Evolutionary conservation across 83 land plant species (phyloP).

Genomic region (Picea engelmannii): DNA sequence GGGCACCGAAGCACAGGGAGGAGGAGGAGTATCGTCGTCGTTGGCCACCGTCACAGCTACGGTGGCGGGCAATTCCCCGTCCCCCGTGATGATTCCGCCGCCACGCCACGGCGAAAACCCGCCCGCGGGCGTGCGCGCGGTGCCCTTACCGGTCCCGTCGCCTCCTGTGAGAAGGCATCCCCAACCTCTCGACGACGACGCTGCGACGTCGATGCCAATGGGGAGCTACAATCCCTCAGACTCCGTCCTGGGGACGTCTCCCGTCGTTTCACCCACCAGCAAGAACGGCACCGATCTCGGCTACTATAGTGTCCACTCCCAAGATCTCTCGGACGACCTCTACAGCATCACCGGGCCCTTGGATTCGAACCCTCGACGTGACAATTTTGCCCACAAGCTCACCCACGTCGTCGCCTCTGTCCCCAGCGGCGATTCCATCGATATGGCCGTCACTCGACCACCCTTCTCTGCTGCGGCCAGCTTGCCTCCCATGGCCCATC

Average conservation of each 20-base stretch:
- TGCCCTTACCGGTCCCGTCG: slow-evolving; percentile 40
- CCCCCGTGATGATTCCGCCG: slow-evolving; percentile 80
- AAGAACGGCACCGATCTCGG: slow-evolving; percentile 20
- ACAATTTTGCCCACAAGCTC: slow-evolving; percentile 11
- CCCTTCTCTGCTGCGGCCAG: too few species aligned
- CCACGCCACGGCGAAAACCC: slow-evolving; percentile 43
- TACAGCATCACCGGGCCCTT: background rate
- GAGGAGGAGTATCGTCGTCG: background rate
- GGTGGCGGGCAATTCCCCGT: slow-evolving; percentile 8
- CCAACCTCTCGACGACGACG: slow-evolving; percentile 1
- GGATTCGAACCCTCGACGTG: slow-evolving; percentile 8
- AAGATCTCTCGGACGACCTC: slow-evolving; percentile 24
- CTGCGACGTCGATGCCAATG: slow-evolving; percentile 19
- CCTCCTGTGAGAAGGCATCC: background rate
- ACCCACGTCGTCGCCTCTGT: slow-evolving; percentile 34
- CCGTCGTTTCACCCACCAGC: slow-evolving; percentile 30
- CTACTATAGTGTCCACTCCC: slow-evolving; percentile 9
- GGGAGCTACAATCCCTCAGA: slow-evolving; percentile 72
- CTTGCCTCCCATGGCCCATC: too few species aligned
- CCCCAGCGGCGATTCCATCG: slow-evolving; percentile 27
- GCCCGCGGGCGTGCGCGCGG: slow-evolving; percentile 3
- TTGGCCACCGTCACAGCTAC: background rate
- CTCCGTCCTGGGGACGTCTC: slow-evolving; percentile 29
- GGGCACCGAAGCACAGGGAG: slow-evolving; percentile 12
- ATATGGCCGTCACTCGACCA: slow-evolving; percentile 12